Evolutionary conservation across 2,329 filamentous ascomycete genomes (phyloP), one percentile per base, ranked within the genome.

Genomic region (Sporothrix sp.): DNA sequence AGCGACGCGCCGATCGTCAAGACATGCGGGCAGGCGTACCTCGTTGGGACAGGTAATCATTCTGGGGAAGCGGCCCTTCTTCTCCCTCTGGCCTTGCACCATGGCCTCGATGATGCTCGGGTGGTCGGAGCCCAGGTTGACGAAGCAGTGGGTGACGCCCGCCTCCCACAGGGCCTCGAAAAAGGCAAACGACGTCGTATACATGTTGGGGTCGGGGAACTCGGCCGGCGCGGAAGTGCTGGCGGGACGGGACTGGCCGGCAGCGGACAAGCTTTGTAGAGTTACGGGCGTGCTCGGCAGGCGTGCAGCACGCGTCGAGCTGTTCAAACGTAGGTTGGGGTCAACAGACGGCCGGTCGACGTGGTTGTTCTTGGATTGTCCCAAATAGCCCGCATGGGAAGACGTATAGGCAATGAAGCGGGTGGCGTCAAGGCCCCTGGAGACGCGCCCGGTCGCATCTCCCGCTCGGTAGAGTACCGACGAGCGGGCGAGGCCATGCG

Each of bases 131-230:
- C 78, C 78, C 14, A 81, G 69, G 59, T 81, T 81, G 51, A 80
- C 76, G 50, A 74, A 74, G 66, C 75, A 75, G 61, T 81, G 73
- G 32, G 73, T 74, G 37, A 81, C 70, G 16, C 78, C 78, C 37
- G 76, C 77, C 63, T 87, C 83, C 81, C 82, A 87, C 44, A 90
- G 68, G 28, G 84, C 83, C 70, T 91, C 86, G 57, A 91, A 89
- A 66, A 91, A 89, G 64, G 85, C 86, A 60, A 82, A 86, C 0
- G 85, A 87, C 11, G 86, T 79, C 8, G 86, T 90, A 63, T 90
- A 85, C 70, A 74, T 74, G 18, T 65, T 64, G 53, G 39, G 48
- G 5, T 42, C 37, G 2, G 37, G 37, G 7, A 46, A 21, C 10
- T 21, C 18, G 8, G 44, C 18, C 25, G 16, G 8, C n/a, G 7